Conservation (phyloP, 371 early-diverging fungal genomes). For the Haplosporangium sp. region DNA sequence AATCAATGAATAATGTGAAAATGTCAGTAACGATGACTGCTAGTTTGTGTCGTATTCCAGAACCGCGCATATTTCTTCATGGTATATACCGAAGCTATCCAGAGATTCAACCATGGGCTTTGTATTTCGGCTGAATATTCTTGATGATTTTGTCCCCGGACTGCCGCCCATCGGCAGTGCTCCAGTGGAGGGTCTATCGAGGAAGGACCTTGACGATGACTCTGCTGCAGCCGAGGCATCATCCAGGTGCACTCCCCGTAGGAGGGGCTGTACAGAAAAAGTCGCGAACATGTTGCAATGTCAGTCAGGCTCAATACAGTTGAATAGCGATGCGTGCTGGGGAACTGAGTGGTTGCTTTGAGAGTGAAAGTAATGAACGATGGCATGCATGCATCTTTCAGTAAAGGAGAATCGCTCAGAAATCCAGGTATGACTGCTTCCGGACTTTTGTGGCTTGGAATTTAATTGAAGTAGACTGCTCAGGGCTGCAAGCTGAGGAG, state of each 20-base stretch:
- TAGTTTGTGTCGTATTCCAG: background rate
- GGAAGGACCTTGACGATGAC: constrained; percentile 29
- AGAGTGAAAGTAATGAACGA: too few species aligned
- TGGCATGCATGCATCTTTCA: too few species aligned
- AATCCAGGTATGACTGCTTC: too few species aligned
- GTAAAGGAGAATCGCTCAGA: too few species aligned
- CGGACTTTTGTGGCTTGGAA: too few species aligned
- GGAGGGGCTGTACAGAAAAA: constrained; percentile 44
- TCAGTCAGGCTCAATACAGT: too few species aligned
- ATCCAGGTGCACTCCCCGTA: constrained; percentile 46
- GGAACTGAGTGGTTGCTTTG: too few species aligned
- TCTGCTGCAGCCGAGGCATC: constrained; percentile 19
- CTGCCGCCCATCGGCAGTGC: constrained; percentile 14
- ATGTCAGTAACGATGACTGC: background rate
- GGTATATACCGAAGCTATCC: constrained; percentile 66
- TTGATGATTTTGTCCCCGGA: constrained; percentile 29
- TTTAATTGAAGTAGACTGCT: too few species aligned
- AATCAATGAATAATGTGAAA: constrained; percentile 1
- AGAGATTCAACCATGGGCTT: constrained; percentile 59
- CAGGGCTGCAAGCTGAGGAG: constrained; percentile 6
- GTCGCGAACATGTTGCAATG: constrained; percentile 28
- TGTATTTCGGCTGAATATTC: constrained; percentile 37
- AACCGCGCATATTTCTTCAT: background rate
- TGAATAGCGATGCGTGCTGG: too few species aligned
- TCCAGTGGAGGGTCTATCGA: constrained; percentile 26